These are phyloP conservation scores for Pichia occidentalis DNA, from an alignment of 805 yeast species.

Conservation along the genomic window DNA sequence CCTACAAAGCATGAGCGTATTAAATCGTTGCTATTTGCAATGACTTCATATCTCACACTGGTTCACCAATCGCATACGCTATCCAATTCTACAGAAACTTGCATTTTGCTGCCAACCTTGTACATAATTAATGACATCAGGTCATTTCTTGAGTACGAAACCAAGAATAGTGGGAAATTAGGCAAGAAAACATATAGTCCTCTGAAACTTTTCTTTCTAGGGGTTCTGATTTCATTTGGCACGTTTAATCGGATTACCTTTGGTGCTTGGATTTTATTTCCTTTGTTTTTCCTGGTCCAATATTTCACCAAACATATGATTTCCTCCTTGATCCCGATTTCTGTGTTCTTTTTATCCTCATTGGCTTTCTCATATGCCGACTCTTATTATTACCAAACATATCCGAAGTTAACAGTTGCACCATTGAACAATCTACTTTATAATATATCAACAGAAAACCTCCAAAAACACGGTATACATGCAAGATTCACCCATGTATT, in stretches of 20 bases:
- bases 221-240: slow-evolving; percentile 60
- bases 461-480: slow-evolving; percentile 79
- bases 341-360: slow-evolving; percentile 34
- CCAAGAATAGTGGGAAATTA: no score
- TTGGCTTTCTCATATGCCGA: slow-evolving; percentile 43
- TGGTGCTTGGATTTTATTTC: slow-evolving; percentile 64
- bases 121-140: slow-evolving; percentile 38
- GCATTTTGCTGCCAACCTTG: slow-evolving; percentile 43
- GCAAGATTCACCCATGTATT: slow-evolving; percentile 67
- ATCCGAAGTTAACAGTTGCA: slow-evolving; percentile 41
- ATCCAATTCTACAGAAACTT: slow-evolving; percentile 79
- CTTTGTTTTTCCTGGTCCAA: slow-evolving; percentile 42
- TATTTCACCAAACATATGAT: slow-evolving; percentile 33
- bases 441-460: slow-evolving; percentile 52
- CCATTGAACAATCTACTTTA: slow-evolving; percentile 75
- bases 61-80: slow-evolving; percentile 81
- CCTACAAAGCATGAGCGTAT: slow-evolving; percentile 30
- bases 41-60: slow-evolving; percentile 63
- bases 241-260: slow-evolving; percentile 82
- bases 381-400: slow-evolving; percentile 31
- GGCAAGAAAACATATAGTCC: slow-evolving; percentile 1
- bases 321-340: slow-evolving; percentile 30
- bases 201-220: slow-evolving; percentile 24
- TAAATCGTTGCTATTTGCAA: slow-evolving; percentile 41
- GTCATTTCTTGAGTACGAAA: no score